These are phyloP conservation scores for Phytophthora capsici DNA, from an alignment of 352 stramenopile genomes.

Conservation along the genomic window DNA sequence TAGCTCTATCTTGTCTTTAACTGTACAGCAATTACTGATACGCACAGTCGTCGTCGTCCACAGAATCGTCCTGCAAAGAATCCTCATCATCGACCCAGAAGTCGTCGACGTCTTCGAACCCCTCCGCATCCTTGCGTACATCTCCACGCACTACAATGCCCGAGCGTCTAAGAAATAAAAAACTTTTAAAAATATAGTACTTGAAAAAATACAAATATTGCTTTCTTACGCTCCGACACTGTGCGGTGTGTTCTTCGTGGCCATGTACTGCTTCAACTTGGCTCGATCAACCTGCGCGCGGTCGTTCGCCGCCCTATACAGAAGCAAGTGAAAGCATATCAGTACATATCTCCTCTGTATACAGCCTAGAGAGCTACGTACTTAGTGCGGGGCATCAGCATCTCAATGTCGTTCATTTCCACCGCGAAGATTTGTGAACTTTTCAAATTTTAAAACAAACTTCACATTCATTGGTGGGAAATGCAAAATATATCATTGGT, in stretches of 20 bases:
- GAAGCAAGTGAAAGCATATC: neutral
- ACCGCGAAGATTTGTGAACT: neutral
- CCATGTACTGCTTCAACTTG: slow-evolving; percentile 73
- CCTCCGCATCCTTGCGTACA: slow-evolving; percentile 77
- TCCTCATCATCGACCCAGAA: slow-evolving; percentile 80
- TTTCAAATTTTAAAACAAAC: slow-evolving; percentile 32
- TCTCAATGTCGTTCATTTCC: slow-evolving; percentile 63
- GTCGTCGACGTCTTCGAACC: slow-evolving; percentile 89
- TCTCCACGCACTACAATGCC: slow-evolving; percentile 66
- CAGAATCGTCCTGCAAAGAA: slow-evolving; percentile 42
- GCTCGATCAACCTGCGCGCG: slow-evolving; percentile 50
- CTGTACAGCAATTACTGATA: neutral
- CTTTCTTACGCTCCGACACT: slow-evolving; percentile 35
- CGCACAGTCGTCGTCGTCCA: slow-evolving; percentile 44
- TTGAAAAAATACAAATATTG: neutral
- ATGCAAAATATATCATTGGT: too few species aligned
- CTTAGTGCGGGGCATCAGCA: slow-evolving; percentile 79
- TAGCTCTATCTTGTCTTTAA: neutral
- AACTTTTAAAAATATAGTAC: slow-evolving; percentile 2
- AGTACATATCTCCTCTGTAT: neutral
- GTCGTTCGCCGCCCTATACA: slow-evolving; percentile 50
- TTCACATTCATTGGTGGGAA: slow-evolving; percentile 15
- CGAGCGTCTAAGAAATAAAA: slow-evolving; percentile 42
- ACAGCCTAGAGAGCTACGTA: slow-evolving; percentile 19
- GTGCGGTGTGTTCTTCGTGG: slow-evolving; percentile 40